phyloP scores from a whole-genome alignment of 2,329 filamentous ascomycete genomes.

The Clarireedia monteithiana region DNA sequence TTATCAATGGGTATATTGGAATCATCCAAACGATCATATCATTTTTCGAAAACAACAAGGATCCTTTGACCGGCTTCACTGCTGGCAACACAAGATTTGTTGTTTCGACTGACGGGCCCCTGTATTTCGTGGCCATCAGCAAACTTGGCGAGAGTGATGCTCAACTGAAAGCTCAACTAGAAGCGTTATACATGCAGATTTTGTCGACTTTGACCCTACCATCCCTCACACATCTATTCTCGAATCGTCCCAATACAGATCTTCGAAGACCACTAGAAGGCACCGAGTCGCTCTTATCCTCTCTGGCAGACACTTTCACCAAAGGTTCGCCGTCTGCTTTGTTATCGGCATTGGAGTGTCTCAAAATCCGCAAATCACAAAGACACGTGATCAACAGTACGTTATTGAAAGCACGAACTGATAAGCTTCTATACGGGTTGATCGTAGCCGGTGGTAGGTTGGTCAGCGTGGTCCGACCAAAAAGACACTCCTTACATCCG shows the following conservation, averaged over 20 bases:
- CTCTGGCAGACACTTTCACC: slow-evolving; percentile 89
- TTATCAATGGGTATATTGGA: slow-evolving; percentile 91
- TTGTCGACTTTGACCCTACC: slow-evolving; percentile 90
- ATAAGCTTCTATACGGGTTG: slow-evolving; percentile 81
- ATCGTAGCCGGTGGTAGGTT: slow-evolving; percentile 88
- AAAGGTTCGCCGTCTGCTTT: slow-evolving; percentile 83
- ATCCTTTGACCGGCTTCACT: slow-evolving; percentile 74
- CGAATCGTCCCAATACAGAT: slow-evolving; percentile 86
- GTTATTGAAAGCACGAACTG: slow-evolving; percentile 69
- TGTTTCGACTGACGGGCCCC: slow-evolving; percentile 72
- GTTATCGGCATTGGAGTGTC: slow-evolving; percentile 82
- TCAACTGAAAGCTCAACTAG: slow-evolving; percentile 79
- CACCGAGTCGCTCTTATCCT: slow-evolving; percentile 84
- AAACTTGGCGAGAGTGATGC: slow-evolving; percentile 84
- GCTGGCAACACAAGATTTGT: slow-evolving; percentile 85
- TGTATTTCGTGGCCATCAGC: slow-evolving; percentile 92
- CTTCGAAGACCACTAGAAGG: slow-evolving; percentile 83
- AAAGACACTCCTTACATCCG: slow-evolving; percentile 90
- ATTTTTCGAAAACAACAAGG: slow-evolving; percentile 77
- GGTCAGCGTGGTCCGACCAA: slow-evolving; percentile 89
- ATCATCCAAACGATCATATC: slow-evolving; percentile 97
- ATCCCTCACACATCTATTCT: slow-evolving; percentile 78
- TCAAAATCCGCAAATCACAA: slow-evolving; percentile 86
- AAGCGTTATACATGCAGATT: slow-evolving; percentile 97
- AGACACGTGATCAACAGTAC: slow-evolving; percentile 79